These are phyloP conservation scores for Microstroma glucosiphilum DNA, from an alignment of 1,284 basidiomycete species.

Conservation along the genomic window DNA sequence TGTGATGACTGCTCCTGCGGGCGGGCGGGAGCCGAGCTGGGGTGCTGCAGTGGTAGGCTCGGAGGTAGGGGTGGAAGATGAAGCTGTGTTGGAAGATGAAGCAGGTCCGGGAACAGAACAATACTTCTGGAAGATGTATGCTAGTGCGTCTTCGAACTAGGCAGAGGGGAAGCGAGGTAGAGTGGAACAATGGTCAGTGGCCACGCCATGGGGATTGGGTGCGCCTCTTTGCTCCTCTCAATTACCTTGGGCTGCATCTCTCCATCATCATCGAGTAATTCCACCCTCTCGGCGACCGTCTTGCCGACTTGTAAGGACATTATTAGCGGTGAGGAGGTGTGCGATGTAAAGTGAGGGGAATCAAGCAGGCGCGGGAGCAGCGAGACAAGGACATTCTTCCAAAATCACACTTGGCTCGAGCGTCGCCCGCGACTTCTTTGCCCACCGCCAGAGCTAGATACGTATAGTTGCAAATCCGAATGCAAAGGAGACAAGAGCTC, in stretches of 20 bases:
- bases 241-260: background rate
- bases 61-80: background rate
- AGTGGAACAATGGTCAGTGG: background rate
- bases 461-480: no score
- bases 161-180: background rate
- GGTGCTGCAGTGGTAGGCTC: background rate
- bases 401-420: no score
- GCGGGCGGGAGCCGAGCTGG: background rate
- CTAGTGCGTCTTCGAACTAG: slow-evolving; percentile 4
- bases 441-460: no score
- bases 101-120: background rate
- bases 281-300: background rate
- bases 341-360: no score
- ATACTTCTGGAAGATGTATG: slow-evolving; percentile 8
- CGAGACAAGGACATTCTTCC: no score
- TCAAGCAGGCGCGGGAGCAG: no score
- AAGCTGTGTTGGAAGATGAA: background rate
- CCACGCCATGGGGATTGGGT: background rate
- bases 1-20: slow-evolving; percentile 1
- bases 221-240: background rate
- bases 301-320: background rate
- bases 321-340: no score
- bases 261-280: background rate
- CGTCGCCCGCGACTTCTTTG: no score
- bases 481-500: no score